A percentile compares a stretch with the other conserved stretches of the same genome.
Evolutionary conservation across 2,329 filamentous ascomycete genomes (phyloP).

Genomic region (Juglanconis sp.): DNA sequence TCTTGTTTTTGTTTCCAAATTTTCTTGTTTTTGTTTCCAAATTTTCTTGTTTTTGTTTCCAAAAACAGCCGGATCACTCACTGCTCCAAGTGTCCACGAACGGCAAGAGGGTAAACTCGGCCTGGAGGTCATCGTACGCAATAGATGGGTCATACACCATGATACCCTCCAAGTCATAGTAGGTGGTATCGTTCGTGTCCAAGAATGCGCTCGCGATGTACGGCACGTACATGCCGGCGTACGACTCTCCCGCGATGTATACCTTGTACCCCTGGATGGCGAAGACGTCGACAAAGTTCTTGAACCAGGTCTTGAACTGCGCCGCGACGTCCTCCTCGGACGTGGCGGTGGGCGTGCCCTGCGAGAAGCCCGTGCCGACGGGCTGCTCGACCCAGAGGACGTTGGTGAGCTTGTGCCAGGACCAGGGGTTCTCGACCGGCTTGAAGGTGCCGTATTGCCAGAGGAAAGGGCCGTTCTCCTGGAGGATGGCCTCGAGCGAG

Average conservation of each 20-base stretch:
- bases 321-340: constrained; percentile 64
- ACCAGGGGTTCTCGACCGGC: constrained; percentile 64
- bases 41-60: background rate
- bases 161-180: constrained; percentile 67
- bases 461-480: constrained; percentile 72
- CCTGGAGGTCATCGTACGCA: constrained; percentile 44
- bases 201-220: constrained; percentile 74
- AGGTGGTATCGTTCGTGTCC: constrained; percentile 59
- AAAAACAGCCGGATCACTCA: background rate
- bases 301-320: constrained; percentile 77
- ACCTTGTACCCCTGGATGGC: constrained; percentile 64
- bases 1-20: background rate
- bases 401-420: constrained; percentile 75
- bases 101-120: constrained; percentile 47
- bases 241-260: constrained; percentile 72
- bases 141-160: constrained; percentile 71
- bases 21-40: background rate
- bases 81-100: constrained; percentile 54
- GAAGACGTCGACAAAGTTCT: constrained; percentile 73
- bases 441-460: constrained; percentile 69
- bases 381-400: constrained; percentile 74
- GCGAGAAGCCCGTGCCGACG: constrained; percentile 64
- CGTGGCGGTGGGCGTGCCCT: constrained; percentile 60
- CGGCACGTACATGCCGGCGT: constrained; percentile 65
- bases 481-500: constrained; percentile 66